Conservation (phyloP, 1,284 basidiomycete genomes). For the Fomitopsis pinicola region DNA sequence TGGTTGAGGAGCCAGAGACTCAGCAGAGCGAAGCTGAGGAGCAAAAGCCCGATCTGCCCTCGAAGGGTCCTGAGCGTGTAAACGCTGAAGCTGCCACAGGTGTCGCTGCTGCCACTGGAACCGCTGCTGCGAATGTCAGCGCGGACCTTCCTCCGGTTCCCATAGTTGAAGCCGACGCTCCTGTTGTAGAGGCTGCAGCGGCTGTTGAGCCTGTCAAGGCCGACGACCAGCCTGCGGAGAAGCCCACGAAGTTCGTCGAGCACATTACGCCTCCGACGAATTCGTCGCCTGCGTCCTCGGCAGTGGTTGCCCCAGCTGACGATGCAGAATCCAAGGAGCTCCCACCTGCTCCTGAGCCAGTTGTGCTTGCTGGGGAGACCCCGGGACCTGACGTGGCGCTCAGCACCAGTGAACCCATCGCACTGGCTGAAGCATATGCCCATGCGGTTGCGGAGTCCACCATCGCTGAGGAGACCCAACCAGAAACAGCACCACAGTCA, state of each 20-base stretch:
- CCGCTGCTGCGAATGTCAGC: constrained; percentile 7
- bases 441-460: neutral
- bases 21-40: constrained; percentile 16
- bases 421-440: constrained; percentile 16
- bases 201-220: constrained; percentile 15
- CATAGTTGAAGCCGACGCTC: constrained; percentile 17
- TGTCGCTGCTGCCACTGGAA: constrained; percentile 13
- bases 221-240: constrained; percentile 17
- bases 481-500: neutral
- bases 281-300: neutral
- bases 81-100: constrained; percentile 4
- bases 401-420: constrained; percentile 24
- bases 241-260: constrained; percentile 16
- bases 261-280: constrained; percentile 10
- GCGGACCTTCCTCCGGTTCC: constrained; percentile 25
- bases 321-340: constrained; percentile 15
- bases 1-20: constrained; percentile 45
- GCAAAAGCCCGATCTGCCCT: constrained; percentile 17
- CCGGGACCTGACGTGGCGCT: constrained; percentile 33
- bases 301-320: neutral
- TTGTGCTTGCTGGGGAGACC: constrained; percentile 34
- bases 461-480: neutral
- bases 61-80: constrained; percentile 10
- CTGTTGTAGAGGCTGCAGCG: constrained; percentile 5
- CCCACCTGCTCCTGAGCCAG: constrained; percentile 29